phyloP scores from a whole-genome alignment of 2,329 filamentous ascomycete genomes.

The Diaporthe amygdali region DNA sequence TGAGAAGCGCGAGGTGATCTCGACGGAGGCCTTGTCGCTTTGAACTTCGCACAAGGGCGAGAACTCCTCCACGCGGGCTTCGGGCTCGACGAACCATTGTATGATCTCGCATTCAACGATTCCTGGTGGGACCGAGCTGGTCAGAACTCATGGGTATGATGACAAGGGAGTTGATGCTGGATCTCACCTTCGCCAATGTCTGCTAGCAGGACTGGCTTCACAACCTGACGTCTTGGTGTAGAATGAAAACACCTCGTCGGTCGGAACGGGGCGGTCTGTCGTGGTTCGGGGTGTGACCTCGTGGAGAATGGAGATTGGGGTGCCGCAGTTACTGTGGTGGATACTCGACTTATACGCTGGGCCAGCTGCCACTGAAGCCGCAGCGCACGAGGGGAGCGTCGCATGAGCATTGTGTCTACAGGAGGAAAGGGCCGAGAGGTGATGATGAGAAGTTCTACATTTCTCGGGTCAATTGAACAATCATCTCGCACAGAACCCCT shows the following conservation, averaged over 20 bases:
- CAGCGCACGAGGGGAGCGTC: conserved; percentile 54
- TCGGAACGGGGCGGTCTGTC: neutral
- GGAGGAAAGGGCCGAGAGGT: neutral
- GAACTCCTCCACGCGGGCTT: conserved; percentile 95
- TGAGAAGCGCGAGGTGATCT: conserved; percentile 95
- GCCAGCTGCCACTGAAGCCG: conserved; percentile 56
- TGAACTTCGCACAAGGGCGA: conserved; percentile 98
- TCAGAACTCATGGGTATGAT: neutral
- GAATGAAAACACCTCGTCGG: conserved; percentile 53
- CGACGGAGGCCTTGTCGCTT: conserved; percentile 88
- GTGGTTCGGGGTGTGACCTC: conserved; percentile 7
- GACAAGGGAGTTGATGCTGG: neutral
- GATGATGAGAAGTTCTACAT: neutral
- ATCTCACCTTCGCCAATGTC: conserved; percentile 82
- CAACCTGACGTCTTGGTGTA: conserved; percentile 53
- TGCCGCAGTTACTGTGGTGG: conserved; percentile 14
- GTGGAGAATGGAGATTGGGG: neutral
- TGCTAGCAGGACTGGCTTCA: conserved; percentile 82
- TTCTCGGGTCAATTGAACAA: neutral
- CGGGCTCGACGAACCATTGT: conserved; percentile 98
- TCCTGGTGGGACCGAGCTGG: conserved; percentile 56
- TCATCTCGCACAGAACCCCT: neutral
- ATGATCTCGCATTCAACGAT: conserved; percentile 99
- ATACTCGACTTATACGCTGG: conserved; percentile 43
- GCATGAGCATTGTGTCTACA: conserved; percentile 56